Evolutionary conservation across 208 protist genomes (phyloP).

Genomic region (Willaertia magna): DNA sequence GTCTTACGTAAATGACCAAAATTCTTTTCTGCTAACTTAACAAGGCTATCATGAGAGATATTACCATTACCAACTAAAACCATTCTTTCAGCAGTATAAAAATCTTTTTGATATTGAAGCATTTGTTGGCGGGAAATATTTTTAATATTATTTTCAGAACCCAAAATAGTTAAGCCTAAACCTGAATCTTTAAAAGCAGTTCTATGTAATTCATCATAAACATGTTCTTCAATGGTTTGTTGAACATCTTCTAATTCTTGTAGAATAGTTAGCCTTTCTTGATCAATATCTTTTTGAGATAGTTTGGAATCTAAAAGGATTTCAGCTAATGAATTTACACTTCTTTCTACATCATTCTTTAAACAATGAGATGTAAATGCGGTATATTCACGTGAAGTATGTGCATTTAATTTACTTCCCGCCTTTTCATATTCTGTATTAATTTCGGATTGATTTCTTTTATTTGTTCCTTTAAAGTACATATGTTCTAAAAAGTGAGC

Average conservation of each 20-base stretch:
- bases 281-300: constrained; percentile 60
- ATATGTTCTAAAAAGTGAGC: constrained; percentile 98
- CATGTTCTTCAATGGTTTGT: constrained; percentile 76
- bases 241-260: constrained; percentile 89
- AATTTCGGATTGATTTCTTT: constrained; percentile 67
- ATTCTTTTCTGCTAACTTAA: constrained; percentile 64
- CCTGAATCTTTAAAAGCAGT: constrained; percentile 59
- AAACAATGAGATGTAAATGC: constrained; percentile 90
- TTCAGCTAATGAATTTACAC: constrained; percentile 88
- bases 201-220: constrained; percentile 91
- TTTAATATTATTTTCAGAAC: constrained; percentile 85
- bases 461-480: constrained; percentile 91
- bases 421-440: constrained; percentile 87
- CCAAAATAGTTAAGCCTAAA: constrained; percentile 92
- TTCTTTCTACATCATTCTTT: constrained; percentile 72
- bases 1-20: constrained; percentile 59
- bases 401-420: constrained; percentile 94
- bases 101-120: constrained; percentile 66
- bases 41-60: constrained; percentile 79
- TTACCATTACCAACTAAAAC: constrained; percentile 84
- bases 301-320: constrained; percentile 82
- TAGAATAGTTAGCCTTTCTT: constrained; percentile 84
- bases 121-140: constrained; percentile 72
- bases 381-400: constrained; percentile 91
- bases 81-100: constrained; percentile 94